Evolutionary conservation across 1,139 yeast species (phyloP), one percentile per base, ranked within the genome.

Genomic region (Pichia sp.): DNA sequence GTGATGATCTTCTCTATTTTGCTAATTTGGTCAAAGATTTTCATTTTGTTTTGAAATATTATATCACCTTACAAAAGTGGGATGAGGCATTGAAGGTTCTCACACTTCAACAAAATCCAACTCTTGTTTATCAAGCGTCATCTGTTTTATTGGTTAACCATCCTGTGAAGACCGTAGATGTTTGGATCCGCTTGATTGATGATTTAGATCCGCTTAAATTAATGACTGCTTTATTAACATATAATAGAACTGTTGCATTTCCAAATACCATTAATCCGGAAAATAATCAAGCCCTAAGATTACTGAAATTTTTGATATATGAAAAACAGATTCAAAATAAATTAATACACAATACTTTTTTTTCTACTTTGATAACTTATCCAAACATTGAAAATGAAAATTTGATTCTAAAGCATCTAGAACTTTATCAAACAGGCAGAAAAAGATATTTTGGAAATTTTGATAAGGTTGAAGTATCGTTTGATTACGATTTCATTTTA

Each of bases 11-110:
- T 24, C 57, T 92, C 5, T 73, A 69, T 50, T 87, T 76, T 62
- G 94, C 96, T 0, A 80, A 78, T 31, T 59, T 81, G 30, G 73
- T 84, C 12, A 70, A 78, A 40, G 96, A 92, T 60, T 78, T 73
- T 56, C 78, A 76, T 39, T 85, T 74, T 60, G 83, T 89, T 2
- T 64, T 90, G 35, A 69, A 78, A 26, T 80, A 83, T 59, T 79
- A 89, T 73, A 71, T 90, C 12, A 75, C 81, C 37, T 62, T 70
- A 25, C 82, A 80, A 49, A 74, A 82, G 47, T 94, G 97, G 96
- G 61, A 68, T 4, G 82, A 81, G 46, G 85, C 96, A 0, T 62
- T 89, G 40, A 74, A 75, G 43, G 74, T 80, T 0, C 61, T 87
- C 41, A 49, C 66, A 2, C 67, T 70, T 37, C 76, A 76, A 48